These are phyloP conservation scores for Scolecobasidium constrictum DNA, from an alignment of 2,329 filamentous ascomycete genomes.

Conservation along the genomic window DNA sequence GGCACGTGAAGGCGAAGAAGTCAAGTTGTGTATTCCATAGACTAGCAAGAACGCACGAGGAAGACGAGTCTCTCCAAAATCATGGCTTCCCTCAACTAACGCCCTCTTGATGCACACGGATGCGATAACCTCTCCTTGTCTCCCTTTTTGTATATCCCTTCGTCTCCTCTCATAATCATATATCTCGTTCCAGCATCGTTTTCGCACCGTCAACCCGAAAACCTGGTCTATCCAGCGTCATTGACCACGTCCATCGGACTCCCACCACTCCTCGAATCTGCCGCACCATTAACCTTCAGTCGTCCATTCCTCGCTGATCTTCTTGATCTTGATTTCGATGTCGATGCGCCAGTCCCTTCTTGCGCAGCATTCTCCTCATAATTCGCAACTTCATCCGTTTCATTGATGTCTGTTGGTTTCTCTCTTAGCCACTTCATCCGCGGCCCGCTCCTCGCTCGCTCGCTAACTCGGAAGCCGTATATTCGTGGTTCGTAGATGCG, in stretches of 20 bases:
- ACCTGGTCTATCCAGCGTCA: background rate
- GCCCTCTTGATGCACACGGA: no score
- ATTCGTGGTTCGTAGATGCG: conserved; percentile 92
- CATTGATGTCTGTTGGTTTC: conserved; percentile 67
- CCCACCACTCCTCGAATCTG: background rate
- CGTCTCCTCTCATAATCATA: no score
- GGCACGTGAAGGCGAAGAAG: no score
- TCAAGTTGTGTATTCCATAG: no score
- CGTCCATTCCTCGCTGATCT: conserved; percentile 3
- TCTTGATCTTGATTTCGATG: background rate
- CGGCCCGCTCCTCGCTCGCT: conserved; percentile 78
- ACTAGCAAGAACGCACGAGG: no score
- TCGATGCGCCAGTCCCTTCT: conserved; percentile 10
- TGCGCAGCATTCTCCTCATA: conserved; percentile 23
- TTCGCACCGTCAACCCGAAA: no score
- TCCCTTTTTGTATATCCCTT: no score
- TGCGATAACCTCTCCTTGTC: no score
- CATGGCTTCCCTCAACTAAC: no score
- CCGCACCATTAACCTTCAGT: conserved; percentile 1
- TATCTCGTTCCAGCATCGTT: no score
- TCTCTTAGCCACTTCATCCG: conserved; percentile 94
- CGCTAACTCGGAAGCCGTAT: conserved; percentile 91
- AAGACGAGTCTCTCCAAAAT: no score
- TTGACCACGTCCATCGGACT: conserved; percentile 6
- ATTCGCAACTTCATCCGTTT: conserved; percentile 62